Base-by-base conservation (phyloP, 768 basidiomycete genomes). In the Rubroboletus pulcherrimus region DNA sequence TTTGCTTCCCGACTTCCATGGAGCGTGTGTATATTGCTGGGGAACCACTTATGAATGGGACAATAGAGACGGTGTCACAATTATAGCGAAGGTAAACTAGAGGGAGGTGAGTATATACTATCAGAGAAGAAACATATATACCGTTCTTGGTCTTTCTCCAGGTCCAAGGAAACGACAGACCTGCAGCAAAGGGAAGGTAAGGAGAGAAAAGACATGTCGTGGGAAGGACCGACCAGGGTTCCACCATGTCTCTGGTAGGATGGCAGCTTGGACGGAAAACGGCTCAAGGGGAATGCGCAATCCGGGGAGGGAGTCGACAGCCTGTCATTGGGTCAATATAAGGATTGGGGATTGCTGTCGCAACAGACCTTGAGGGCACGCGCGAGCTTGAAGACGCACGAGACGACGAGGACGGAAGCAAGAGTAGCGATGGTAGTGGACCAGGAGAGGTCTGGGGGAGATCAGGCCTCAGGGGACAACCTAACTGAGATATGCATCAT, bases 131-230 rank as follows among this genome's bases (percentile, higher is more conserved):
- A 29, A 15, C 1, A 30, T 10, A 26, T 56, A 24, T 41, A 55
- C 64, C 30, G 24, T 64, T 66, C 30, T 33, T 66, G 7, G 44
- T 54, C 42, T 60, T 61, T 53, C 63, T 64, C 66, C 62, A 67
- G 34, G 57, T 55, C 65, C 66, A 69, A 24, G 60, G 43, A 37
- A 67, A 67, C 3, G 49, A 17, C 4, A 50, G 6, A 11, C 66
- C 63, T 66, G 5, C 14, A 12, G 7, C 24, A 24, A 15, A n/a
- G 17, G 31, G 37, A 43, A 47, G 24, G 31, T 39, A 17, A 57
- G 31, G 26, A 12, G 4, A 31, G 34, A 38, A 24, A 51, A 5
- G 8, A 24, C 24, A 40, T 5, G 24, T 11, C 31, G 35, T 29
- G 35, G 15, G 42, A 56, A 31, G 5, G 12, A 49, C 53, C 24